These are phyloP conservation scores for Pouteria campechiana DNA, from an alignment of 179 eudicot species.

Conservation along the genomic window DNA sequence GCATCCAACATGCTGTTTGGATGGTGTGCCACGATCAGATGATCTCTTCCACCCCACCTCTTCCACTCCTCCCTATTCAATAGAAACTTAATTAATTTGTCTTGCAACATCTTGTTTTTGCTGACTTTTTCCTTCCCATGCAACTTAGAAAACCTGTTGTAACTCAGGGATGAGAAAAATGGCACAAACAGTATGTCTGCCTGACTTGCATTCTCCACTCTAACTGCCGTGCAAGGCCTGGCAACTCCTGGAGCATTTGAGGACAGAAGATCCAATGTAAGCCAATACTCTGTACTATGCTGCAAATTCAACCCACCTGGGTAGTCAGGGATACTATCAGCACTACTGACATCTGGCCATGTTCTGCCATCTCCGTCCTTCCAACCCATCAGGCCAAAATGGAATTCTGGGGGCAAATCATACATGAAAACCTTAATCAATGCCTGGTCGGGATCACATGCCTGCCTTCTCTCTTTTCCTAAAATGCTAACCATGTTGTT, in stretches of 20 bases:
- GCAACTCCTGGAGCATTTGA: conserved; percentile 29
- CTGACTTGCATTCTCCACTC: conserved; percentile 54
- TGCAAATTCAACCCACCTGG: conserved; percentile 95
- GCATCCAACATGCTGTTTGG: conserved; percentile 88
- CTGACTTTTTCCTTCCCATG: conserved; percentile 36
- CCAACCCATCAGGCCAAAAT: conserved; percentile 87
- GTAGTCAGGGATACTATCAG: conserved; percentile 47
- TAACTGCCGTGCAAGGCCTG: conserved; percentile 61
- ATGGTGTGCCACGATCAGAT: conserved; percentile 87
- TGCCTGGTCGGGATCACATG: conserved; percentile 33
- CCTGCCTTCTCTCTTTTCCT: conserved; percentile 1
- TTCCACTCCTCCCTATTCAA: conserved; percentile 66
- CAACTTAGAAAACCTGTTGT: conserved; percentile 65
- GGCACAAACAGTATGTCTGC: conserved; percentile 87
- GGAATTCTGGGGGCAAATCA: conserved; percentile 75
- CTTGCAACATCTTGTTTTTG: conserved; percentile 50
- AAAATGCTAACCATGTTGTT: conserved; percentile 1
- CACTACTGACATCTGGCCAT: conserved; percentile 64
- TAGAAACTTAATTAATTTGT: conserved; percentile 57
- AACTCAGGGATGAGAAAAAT: conserved; percentile 84
- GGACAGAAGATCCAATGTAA: conserved; percentile 89
- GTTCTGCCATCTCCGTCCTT: conserved; percentile 26
- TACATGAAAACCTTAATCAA: conserved; percentile 79
- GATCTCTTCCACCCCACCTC: conserved; percentile 59
- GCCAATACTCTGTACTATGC: conserved; percentile 94